Evolutionary conservation across 306 rosid genomes (phyloP).

Genomic region (Urtica urens): DNA sequence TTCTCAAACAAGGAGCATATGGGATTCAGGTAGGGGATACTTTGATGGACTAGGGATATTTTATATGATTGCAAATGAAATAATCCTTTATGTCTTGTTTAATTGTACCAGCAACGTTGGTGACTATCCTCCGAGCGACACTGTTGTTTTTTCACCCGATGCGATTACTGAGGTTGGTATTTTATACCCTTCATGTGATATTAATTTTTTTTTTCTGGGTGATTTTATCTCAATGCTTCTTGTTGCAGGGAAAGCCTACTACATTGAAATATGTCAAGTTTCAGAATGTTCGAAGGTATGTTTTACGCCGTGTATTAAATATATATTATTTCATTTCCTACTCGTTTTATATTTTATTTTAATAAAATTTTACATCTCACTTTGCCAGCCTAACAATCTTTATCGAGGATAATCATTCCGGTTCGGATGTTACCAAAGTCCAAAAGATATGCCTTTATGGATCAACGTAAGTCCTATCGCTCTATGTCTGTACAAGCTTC

Average conservation of each 20-base stretch:
- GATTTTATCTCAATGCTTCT: no score
- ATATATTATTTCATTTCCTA: constrained; percentile 2
- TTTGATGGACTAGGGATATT: constrained; percentile 9
- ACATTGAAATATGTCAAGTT: constrained; percentile 79
- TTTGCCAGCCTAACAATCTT: constrained; percentile 76
- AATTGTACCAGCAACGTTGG: constrained; percentile 62
- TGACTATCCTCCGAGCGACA: constrained; percentile 83
- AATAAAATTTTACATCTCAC: constrained; percentile 9
- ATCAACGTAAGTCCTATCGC: constrained; percentile 55
- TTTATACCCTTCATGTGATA: constrained; percentile 4
- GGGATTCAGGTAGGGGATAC: constrained; percentile 77
- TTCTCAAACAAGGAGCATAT: constrained; percentile 93
- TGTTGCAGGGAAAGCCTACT: constrained; percentile 70
- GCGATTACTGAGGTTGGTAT: constrained; percentile 43
- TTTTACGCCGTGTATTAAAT: no score
- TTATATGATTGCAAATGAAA: constrained; percentile 9
- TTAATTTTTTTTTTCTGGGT: constrained; percentile 7
- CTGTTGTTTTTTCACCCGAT: constrained; percentile 51
- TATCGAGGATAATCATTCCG: constrained; percentile 86
- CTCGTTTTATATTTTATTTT: constrained; percentile 1
- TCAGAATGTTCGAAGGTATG: constrained; percentile 93
- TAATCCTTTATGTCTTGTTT: constrained; percentile 18
- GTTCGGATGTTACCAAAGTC: constrained; percentile 61
- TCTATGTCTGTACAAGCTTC: neutral
- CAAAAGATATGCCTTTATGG: constrained; percentile 78